These are phyloP conservation scores for Monascus ruber DNA, from an alignment of 2,329 filamentous ascomycete genomes.

Conservation along the genomic window DNA sequence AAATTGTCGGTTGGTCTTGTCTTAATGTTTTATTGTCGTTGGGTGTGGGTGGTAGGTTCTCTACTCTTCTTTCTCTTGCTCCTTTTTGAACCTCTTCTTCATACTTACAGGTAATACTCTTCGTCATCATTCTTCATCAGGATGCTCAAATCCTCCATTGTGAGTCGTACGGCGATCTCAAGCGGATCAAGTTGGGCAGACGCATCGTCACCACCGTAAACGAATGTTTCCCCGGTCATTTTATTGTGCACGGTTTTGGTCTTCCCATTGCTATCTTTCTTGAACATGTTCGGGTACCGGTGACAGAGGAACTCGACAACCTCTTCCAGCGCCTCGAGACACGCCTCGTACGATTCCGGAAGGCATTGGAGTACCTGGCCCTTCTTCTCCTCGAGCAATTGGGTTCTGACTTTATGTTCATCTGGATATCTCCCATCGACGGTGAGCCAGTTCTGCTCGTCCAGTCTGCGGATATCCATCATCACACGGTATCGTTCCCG, in stretches of 20 bases:
- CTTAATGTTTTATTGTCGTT: background rate
- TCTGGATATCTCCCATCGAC: slow-evolving; percentile 37
- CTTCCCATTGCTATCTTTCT: slow-evolving; percentile 13
- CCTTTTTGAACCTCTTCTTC: background rate
- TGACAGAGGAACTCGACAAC: slow-evolving; percentile 35
- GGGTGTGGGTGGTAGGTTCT: background rate
- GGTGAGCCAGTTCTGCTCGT: slow-evolving; percentile 37
- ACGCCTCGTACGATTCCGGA: slow-evolving; percentile 34
- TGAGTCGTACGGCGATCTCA: slow-evolving; percentile 39
- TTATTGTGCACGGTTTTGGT: slow-evolving; percentile 31
- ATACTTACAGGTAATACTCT: slow-evolving; percentile 36
- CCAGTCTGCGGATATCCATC: slow-evolving; percentile 39
- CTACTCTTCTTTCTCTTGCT: background rate
- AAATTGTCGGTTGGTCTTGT: slow-evolving; percentile 1
- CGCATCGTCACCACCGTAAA: slow-evolving; percentile 20
- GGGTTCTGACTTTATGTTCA: slow-evolving; percentile 31
- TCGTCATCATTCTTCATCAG: slow-evolving; percentile 35
- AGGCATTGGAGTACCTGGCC: slow-evolving; percentile 35
- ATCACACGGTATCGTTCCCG: slow-evolving; percentile 31
- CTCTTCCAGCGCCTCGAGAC: slow-evolving; percentile 37
- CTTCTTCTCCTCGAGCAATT: slow-evolving; percentile 28
- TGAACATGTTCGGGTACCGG: slow-evolving; percentile 35
- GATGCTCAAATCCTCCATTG: slow-evolving; percentile 43
- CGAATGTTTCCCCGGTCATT: slow-evolving; percentile 34
- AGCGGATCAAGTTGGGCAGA: slow-evolving; percentile 29